phyloP scores from a whole-genome alignment of 495 filamentous ascomycete genomes.

The Penicillium crystallinum region DNA sequence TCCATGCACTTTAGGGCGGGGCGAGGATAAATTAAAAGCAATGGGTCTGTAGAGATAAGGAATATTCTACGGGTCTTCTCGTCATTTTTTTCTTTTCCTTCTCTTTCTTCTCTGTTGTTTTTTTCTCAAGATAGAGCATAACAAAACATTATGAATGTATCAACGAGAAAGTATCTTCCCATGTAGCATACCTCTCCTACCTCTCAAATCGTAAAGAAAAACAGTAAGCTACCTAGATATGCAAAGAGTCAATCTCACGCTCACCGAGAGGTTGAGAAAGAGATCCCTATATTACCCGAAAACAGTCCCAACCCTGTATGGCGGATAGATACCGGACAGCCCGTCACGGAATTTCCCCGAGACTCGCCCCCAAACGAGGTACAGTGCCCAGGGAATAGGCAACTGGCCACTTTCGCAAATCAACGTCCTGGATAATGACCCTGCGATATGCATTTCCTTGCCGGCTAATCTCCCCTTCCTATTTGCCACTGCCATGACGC shows the following conservation, averaged over 20 bases:
- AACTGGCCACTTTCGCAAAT: background rate
- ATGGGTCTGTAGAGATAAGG: conserved; percentile 10
- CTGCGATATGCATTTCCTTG: background rate
- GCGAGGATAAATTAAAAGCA: background rate
- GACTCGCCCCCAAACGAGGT: background rate
- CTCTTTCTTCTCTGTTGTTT: background rate
- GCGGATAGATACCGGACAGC: background rate
- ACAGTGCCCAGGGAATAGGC: background rate
- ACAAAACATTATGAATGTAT: background rate
- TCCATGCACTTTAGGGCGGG: background rate
- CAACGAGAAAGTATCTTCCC: no score
- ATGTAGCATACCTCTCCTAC: no score
- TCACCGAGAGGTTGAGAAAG: conserved; percentile 12
- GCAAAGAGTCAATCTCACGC: no score
- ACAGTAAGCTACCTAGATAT: no score
- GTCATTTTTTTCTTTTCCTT: no score
- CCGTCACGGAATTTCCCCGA: conserved; percentile 6
- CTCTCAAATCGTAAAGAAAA: no score
- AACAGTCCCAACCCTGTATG: conserved; percentile 3
- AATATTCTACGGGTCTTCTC: conserved; percentile 4
- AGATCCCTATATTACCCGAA: conserved; percentile 20
- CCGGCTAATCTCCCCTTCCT: background rate
- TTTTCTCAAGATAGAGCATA: background rate
- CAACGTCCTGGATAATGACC: background rate
- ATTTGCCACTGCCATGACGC: background rate